These are phyloP conservation scores for Globisporangium okanoganense DNA, from an alignment of 352 stramenopile species.

Conservation along the genomic window DNA sequence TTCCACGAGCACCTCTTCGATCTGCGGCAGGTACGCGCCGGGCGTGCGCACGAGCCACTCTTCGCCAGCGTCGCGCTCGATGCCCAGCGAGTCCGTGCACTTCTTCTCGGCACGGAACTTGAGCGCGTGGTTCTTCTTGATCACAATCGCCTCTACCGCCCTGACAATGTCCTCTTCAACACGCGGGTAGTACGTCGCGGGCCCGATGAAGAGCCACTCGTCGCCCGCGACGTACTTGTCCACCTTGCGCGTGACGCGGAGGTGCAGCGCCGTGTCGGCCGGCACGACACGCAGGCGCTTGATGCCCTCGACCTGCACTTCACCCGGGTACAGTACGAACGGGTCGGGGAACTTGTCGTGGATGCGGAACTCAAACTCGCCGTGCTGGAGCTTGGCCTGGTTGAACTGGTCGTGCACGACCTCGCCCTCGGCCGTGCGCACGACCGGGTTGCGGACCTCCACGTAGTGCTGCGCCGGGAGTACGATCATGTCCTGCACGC, in stretches of 20 bases:
- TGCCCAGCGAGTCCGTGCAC: conserved; percentile 60
- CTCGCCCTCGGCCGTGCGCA: conserved; percentile 40
- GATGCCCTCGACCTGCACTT: conserved; percentile 56
- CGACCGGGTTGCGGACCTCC: conserved; percentile 67
- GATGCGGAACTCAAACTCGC: conserved; percentile 73
- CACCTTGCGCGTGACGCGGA: conserved; percentile 61
- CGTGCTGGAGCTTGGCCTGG: conserved; percentile 76
- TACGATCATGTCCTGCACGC: conserved; percentile 69
- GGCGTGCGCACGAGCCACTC: conserved; percentile 77
- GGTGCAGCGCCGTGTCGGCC: conserved; percentile 54
- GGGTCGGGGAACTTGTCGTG: conserved; percentile 73
- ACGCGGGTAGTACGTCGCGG: conserved; percentile 69
- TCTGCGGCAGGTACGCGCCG: conserved; percentile 69
- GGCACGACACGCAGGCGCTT: conserved; percentile 54
- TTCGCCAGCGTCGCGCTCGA: conserved; percentile 60
- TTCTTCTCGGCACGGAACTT: conserved; percentile 83
- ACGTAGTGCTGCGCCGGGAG: conserved; percentile 75
- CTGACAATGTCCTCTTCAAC: conserved; percentile 67
- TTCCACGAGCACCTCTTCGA: conserved; percentile 67
- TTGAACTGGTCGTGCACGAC: conserved; percentile 62
- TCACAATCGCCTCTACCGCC: conserved; percentile 52
- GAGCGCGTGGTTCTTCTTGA: conserved; percentile 79
- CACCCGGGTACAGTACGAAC: conserved; percentile 70
- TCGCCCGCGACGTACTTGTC: conserved; percentile 53
- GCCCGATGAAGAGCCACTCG: conserved; percentile 75